Evolutionary conservation across 2,329 filamentous ascomycete genomes (phyloP).

Genomic region (Hypoxylon sp.): DNA sequence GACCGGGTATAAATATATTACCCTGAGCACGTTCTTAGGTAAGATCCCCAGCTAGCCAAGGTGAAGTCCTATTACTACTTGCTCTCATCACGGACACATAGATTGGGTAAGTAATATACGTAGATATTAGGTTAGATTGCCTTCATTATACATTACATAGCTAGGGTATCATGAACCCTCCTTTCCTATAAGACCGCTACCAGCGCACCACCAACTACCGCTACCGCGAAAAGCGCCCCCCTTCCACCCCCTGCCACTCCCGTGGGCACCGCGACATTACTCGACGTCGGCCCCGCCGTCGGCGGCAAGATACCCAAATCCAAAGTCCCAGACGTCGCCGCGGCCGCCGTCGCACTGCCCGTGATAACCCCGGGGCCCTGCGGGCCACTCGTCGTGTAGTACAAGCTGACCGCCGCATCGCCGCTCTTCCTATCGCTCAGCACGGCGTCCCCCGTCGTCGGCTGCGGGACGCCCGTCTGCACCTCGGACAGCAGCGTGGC

Average conservation of each 20-base stretch:
- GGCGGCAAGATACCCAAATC: neutral
- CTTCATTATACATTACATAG: slow-evolving; percentile 20
- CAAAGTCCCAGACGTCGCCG: slow-evolving; percentile 29
- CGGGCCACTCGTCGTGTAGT: slow-evolving; percentile 58
- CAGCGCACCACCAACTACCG: slow-evolving; percentile 30
- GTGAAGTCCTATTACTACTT: neutral
- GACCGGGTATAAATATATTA: slow-evolving; percentile 46
- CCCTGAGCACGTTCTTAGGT: slow-evolving; percentile 38
- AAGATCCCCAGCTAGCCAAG: slow-evolving; percentile 4
- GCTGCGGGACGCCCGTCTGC: slow-evolving; percentile 48
- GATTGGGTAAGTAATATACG: slow-evolving; percentile 12
- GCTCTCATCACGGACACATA: neutral
- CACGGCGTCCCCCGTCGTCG: slow-evolving; percentile 54
- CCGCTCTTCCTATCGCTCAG: slow-evolving; percentile 55
- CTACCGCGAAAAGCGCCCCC: slow-evolving; percentile 13
- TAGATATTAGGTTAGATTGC: neutral
- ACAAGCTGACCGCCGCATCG: slow-evolving; percentile 59
- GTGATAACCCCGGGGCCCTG: slow-evolving; percentile 61
- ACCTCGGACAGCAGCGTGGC: slow-evolving; percentile 55
- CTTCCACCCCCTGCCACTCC: slow-evolving; percentile 15
- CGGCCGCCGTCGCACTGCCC: slow-evolving; percentile 57
- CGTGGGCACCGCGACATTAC: slow-evolving; percentile 20
- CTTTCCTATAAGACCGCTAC: slow-evolving; percentile 15
- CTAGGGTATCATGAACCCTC: neutral
- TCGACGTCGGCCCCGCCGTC: slow-evolving; percentile 18